Percentiles rank a stretch among this genome's conserved stretches.
Conservation (phyloP, 2,329 filamentous ascomycete species). For the Colletotrichum sp. region DNA sequence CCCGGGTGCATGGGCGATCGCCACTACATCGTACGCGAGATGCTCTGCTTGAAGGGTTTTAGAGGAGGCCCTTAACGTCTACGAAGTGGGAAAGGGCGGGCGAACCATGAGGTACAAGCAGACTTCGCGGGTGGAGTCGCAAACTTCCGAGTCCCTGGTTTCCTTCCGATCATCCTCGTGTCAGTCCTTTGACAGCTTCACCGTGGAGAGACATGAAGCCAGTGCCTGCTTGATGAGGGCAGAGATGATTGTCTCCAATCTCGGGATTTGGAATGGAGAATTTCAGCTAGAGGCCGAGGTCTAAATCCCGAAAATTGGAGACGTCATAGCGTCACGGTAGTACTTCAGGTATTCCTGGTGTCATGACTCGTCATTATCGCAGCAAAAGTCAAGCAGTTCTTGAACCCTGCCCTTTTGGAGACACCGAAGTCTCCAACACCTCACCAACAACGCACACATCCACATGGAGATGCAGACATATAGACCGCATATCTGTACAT, state of each 20-base stretch:
- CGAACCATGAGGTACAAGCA: background rate
- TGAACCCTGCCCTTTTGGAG: background rate
- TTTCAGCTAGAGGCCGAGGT: background rate
- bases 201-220: background rate
- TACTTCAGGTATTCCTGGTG: background rate
- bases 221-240: background rate
- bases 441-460: background rate
- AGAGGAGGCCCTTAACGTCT: background rate
- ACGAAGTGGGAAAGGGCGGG: background rate
- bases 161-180: background rate
- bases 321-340: background rate
- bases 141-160: background rate
- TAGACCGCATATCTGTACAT: background rate
- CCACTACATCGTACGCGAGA: background rate
- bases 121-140: background rate
- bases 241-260: background rate
- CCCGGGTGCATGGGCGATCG: background rate
- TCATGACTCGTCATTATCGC: background rate
- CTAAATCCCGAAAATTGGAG: background rate
- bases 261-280: background rate
- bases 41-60: background rate
- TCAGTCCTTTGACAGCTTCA: background rate
- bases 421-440: background rate
- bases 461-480: background rate
- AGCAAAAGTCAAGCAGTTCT: background rate